Conservation (phyloP, 2,329 filamentous ascomycete species). For the Cercospora berteroae region DNA sequence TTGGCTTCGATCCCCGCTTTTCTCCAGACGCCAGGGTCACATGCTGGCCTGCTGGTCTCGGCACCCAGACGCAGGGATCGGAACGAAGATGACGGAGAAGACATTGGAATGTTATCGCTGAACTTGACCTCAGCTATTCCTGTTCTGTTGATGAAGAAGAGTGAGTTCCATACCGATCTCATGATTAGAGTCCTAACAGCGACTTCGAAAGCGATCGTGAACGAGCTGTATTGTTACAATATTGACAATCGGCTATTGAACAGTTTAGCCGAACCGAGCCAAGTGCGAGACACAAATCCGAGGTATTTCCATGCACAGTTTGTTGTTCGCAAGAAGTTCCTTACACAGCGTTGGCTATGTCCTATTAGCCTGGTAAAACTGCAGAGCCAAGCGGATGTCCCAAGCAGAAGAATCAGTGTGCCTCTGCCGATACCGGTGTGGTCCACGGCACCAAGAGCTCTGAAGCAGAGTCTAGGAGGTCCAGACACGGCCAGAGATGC, state of each 20-base stretch:
- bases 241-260: not conserved
- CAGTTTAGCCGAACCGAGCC: not conserved
- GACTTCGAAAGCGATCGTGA: not conserved
- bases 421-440: not conserved
- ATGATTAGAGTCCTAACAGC: not conserved
- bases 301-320: not conserved
- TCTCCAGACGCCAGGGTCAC: conserved; percentile 3
- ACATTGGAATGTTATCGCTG: not conserved
- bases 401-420: not conserved
- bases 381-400: not conserved
- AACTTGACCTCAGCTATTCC: not conserved
- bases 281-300: not conserved
- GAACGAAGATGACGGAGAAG: not conserved
- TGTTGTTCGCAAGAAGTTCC: not conserved
- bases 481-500: not conserved
- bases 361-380: not conserved
- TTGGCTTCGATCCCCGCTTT: conserved; percentile 1
- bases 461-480: not conserved
- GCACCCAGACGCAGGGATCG: not conserved
- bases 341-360: not conserved
- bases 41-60: not conserved
- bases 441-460: not conserved
- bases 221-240: not conserved
- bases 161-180: not conserved
- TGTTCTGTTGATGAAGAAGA: not conserved